Conservation (phyloP, 2,329 filamentous ascomycete species). For the Eutypa lata region DNA sequence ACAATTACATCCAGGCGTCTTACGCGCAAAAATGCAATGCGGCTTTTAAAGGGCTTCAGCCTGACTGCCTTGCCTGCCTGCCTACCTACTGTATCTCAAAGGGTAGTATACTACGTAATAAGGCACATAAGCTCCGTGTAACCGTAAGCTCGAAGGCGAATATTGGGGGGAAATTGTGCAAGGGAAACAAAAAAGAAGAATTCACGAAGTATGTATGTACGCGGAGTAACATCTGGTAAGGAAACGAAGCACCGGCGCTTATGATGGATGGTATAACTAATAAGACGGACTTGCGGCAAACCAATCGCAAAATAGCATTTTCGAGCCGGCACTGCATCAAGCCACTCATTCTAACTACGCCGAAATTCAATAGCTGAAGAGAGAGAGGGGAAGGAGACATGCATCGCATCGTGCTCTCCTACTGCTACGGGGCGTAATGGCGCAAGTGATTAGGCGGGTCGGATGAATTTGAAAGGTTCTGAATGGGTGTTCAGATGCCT, state of each 20-base stretch:
- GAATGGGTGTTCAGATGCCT: background rate
- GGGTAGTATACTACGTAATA: too few relatives aligned
- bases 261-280: background rate
- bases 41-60: too few relatives aligned
- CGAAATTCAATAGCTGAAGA: background rate
- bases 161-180: too few relatives aligned
- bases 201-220: too few relatives aligned
- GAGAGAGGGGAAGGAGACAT: background rate
- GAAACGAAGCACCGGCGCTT: background rate
- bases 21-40: too few relatives aligned
- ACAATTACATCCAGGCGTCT: too few relatives aligned
- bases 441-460: background rate
- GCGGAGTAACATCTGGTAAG: background rate
- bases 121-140: too few relatives aligned
- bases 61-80: too few relatives aligned
- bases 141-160: too few relatives aligned
- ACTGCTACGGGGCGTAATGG: background rate
- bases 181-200: background rate
- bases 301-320: background rate
- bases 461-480: background rate
- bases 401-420: too few relatives aligned
- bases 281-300: background rate
- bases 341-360: background rate
- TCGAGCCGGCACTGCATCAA: background rate
- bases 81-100: too few relatives aligned